phyloP scores from a whole-genome alignment of 2,329 filamentous ascomycete species.

The Emmonsia crescens region DNA sequence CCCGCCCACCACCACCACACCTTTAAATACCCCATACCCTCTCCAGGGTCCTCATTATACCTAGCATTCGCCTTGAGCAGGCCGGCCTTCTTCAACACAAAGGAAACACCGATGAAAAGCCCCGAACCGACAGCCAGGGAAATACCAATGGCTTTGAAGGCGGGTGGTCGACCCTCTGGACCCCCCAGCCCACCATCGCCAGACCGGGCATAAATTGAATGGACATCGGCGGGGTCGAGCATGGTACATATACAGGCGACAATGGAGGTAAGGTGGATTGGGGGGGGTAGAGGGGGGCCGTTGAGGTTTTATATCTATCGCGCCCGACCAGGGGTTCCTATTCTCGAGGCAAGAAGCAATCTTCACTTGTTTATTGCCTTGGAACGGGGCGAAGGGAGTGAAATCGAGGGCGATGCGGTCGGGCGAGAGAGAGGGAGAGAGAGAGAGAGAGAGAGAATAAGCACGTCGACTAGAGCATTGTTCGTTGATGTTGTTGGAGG shows the following conservation, averaged over 20 bases:
- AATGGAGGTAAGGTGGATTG: background rate
- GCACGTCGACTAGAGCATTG: too few relatives aligned
- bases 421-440: background rate
- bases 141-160: conserved; percentile 81
- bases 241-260: conserved; percentile 22
- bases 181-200: conserved; percentile 19
- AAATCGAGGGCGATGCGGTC: background rate
- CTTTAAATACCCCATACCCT: conserved; percentile 95
- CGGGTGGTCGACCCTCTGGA: conserved; percentile 36
- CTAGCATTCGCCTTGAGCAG: conserved; percentile 87
- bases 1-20: conserved; percentile 91
- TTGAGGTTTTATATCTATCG: background rate
- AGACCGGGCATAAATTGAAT: conserved; percentile 37
- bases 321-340: background rate
- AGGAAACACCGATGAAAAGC: conserved; percentile 85
- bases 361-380: too few relatives aligned
- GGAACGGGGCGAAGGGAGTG: too few relatives aligned
- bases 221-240: conserved; percentile 35
- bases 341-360: background rate
- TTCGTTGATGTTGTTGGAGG: too few relatives aligned
- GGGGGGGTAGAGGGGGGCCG: background rate
- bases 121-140: conserved; percentile 77
- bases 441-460: background rate
- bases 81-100: conserved; percentile 90
- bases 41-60: conserved; percentile 89